phyloP scores from a whole-genome alignment of 2,329 filamentous ascomycete species.

The Diaporthe batatas region DNA sequence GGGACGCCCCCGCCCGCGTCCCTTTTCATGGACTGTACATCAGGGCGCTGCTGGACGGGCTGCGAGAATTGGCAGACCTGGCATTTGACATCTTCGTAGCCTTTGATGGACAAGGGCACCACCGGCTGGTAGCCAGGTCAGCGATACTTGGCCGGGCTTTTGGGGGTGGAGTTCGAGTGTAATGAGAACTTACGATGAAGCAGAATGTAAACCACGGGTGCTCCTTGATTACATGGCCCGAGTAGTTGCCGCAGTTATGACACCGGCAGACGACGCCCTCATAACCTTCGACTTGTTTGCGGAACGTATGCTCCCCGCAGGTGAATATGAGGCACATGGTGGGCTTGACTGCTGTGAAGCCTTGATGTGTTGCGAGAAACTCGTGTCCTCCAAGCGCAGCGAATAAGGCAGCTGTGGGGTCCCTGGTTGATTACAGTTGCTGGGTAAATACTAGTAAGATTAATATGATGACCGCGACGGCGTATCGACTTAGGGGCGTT shows the following conservation, averaged over 20 bases:
- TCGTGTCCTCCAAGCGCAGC: no score
- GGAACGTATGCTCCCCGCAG: slow-evolving; percentile 63
- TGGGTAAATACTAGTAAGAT: not conserved
- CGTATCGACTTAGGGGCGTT: not conserved
- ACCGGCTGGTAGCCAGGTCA: slow-evolving; percentile 65
- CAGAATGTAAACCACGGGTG: slow-evolving; percentile 85
- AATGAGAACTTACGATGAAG: slow-evolving; percentile 69
- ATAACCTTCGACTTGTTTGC: slow-evolving; percentile 71
- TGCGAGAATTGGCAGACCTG: slow-evolving; percentile 83
- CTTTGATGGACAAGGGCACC: slow-evolving; percentile 76
- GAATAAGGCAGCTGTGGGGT: slow-evolving; percentile 4
- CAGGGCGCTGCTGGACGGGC: slow-evolving; percentile 69
- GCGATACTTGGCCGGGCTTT: not conserved
- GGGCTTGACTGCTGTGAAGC: slow-evolving; percentile 35
- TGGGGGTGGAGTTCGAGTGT: not conserved
- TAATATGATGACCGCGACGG: not conserved
- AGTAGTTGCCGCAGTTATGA: slow-evolving; percentile 76
- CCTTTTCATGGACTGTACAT: slow-evolving; percentile 64
- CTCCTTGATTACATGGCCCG: slow-evolving; percentile 71
- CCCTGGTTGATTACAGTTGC: not conserved
- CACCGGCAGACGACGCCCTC: slow-evolving; percentile 73
- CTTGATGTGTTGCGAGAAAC: not conserved
- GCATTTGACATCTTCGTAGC: slow-evolving; percentile 78
- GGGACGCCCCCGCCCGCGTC: slow-evolving; percentile 54
- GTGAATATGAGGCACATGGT: slow-evolving; percentile 59